Evolutionary conservation across 768 basidiomycete species (phyloP).

Genomic region (Phanerodontia chrysosporium): DNA sequence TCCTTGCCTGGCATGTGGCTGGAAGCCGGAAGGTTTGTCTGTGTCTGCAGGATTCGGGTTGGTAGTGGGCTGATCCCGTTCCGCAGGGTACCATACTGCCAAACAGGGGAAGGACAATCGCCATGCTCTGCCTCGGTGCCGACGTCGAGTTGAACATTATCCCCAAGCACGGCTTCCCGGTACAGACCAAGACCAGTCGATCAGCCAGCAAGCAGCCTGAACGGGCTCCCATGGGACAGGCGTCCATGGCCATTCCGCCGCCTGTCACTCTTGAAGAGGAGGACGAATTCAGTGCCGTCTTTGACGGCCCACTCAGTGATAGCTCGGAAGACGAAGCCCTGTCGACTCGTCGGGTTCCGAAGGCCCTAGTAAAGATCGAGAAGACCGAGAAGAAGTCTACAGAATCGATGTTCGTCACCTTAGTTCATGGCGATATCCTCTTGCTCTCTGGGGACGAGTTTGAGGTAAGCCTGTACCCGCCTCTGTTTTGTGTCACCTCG

Average conservation of each 20-base stretch:
- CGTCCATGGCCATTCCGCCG: not conserved
- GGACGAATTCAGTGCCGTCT: not conserved
- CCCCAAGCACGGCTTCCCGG: not conserved
- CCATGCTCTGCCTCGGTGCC: slow-evolving; percentile 12
- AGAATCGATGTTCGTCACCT: slow-evolving; percentile 23
- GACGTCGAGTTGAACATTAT: slow-evolving; percentile 12
- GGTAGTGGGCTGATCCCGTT: not conserved
- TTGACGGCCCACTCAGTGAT: not conserved
- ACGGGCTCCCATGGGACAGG: not conserved
- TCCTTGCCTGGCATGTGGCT: slow-evolving; percentile 5
- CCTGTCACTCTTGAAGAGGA: not conserved
- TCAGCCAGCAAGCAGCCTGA: not conserved
- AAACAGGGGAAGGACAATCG: not conserved
- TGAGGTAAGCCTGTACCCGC: slow-evolving; percentile 27
- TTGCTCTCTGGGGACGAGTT: slow-evolving; percentile 36
- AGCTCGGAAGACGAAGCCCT: not conserved
- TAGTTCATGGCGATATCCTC: slow-evolving; percentile 37
- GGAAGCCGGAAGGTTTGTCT: slow-evolving; percentile 10
- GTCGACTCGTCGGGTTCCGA: not conserved
- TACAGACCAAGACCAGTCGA: not conserved
- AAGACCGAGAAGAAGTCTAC: slow-evolving; percentile 2
- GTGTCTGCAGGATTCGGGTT: not conserved
- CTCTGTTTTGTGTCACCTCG: slow-evolving; percentile 9
- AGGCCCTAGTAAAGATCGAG: not conserved
- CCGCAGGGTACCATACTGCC: not conserved